A percentile compares a stretch with the other conserved stretches of the same genome.
These are phyloP conservation scores for Xylaria multiplex DNA, from an alignment of 2,329 filamentous ascomycete genomes.

Conservation along the genomic window DNA sequence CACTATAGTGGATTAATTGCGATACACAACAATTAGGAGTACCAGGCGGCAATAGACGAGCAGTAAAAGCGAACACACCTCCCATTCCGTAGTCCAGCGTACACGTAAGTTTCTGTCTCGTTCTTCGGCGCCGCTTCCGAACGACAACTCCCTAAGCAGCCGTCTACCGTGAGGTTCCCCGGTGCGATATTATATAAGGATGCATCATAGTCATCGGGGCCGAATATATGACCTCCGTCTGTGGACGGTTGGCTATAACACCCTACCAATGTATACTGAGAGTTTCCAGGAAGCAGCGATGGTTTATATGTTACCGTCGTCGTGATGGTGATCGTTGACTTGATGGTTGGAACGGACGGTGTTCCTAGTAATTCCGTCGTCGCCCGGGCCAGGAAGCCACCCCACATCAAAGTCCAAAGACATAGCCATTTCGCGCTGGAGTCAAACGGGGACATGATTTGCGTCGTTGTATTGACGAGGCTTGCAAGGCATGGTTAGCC, in stretches of 20 bases:
- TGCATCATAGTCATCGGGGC: constrained; percentile 35
- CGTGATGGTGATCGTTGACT: constrained; percentile 44
- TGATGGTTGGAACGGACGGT: constrained; percentile 19
- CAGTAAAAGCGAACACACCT: constrained; percentile 35
- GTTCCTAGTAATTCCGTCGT: constrained; percentile 38
- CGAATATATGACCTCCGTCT: constrained; percentile 39
- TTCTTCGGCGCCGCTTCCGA: constrained; percentile 24
- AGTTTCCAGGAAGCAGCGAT: constrained; percentile 38
- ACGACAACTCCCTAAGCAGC: constrained; percentile 43
- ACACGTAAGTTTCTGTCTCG: constrained; percentile 30
- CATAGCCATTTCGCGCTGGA: constrained; percentile 38
- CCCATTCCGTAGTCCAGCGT: constrained; percentile 43
- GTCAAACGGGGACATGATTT: constrained; percentile 35
- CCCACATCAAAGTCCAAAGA: constrained; percentile 38
- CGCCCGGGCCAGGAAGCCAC: constrained; percentile 31
- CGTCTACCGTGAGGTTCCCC: constrained; percentile 38
- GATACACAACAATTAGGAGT: background rate
- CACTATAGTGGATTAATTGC: constrained; percentile 32
- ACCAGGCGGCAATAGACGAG: background rate
- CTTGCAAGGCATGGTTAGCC: constrained; percentile 33
- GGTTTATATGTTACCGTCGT: constrained; percentile 46
- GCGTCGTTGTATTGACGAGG: constrained; percentile 38
- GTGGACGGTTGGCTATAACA: constrained; percentile 41
- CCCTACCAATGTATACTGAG: constrained; percentile 41
- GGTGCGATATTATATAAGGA: constrained; percentile 28